Percentiles rank a stretch among this genome's conserved stretches.
Conservation (phyloP, 345 rosid species). For the Rhodamnia rubescens region DNA sequence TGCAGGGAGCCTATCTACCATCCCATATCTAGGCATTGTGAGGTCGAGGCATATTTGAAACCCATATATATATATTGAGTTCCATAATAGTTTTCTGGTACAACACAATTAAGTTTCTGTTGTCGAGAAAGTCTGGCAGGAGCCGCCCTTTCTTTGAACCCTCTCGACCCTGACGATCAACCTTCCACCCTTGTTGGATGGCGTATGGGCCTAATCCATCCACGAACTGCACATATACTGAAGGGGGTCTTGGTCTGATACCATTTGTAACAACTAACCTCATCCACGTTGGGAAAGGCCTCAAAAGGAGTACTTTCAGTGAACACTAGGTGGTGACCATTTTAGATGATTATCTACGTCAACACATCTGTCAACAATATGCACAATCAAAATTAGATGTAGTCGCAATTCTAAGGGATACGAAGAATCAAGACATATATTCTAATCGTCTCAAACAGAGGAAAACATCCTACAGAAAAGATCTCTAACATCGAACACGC, state of each 20-base stretch:
- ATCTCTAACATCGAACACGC: too few relatives aligned
- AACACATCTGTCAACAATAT: not conserved
- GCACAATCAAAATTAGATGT: not conserved
- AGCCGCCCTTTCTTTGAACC: not conserved
- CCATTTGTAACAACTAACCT: not conserved
- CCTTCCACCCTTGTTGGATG: not conserved
- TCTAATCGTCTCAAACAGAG: not conserved
- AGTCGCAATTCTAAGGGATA: accelerated
- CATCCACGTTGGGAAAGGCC: not conserved
- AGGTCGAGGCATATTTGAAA: too few relatives aligned
- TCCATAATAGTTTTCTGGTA: too few relatives aligned
- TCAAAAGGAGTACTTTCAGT: not conserved
- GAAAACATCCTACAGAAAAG: too few relatives aligned
- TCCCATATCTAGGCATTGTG: too few relatives aligned
- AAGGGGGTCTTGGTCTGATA: not conserved
- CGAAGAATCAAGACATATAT: not conserved
- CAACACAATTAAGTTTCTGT: not conserved
- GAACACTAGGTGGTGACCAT: not conserved
- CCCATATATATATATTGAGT: too few relatives aligned
- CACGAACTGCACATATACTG: not conserved
- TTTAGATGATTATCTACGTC: not conserved
- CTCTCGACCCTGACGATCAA: not conserved
- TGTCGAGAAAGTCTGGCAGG: not conserved
- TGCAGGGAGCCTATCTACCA: not conserved
- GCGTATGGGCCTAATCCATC: not conserved